A percentile compares a stretch with the other conserved stretches of the same genome.
Conservation (phyloP, 2,329 filamentous ascomycete species). For the Clarireedia monteithiana region DNA sequence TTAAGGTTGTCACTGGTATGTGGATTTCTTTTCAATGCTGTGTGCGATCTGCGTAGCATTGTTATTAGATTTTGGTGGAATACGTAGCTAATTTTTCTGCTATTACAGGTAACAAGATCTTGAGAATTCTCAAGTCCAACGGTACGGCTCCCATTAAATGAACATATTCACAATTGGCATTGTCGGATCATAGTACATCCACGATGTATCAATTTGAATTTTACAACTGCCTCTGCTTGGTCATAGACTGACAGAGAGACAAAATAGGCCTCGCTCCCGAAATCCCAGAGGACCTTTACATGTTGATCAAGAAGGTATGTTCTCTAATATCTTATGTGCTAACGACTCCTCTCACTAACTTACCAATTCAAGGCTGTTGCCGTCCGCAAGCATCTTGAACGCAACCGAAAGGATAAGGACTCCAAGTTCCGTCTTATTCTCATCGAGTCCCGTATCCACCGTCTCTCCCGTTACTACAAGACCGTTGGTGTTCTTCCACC, state of each 20-base stretch:
- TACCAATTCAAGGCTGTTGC: slow-evolving; percentile 61
- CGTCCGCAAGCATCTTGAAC: slow-evolving; percentile 99
- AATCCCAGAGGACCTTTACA: slow-evolving; percentile 99
- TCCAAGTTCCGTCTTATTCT: slow-evolving; percentile 99
- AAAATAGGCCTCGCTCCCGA: slow-evolving; percentile 87
- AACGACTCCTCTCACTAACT: slow-evolving; percentile 15
- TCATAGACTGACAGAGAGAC: slow-evolving; percentile 88
- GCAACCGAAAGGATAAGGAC: slow-evolving; percentile 99
- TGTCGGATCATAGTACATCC: slow-evolving; percentile 29
- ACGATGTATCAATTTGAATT: slow-evolving; percentile 18
- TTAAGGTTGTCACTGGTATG: slow-evolving; percentile 94
- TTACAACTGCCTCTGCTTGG: slow-evolving; percentile 71
- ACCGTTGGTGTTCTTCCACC: slow-evolving; percentile 77
- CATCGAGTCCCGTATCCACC: slow-evolving; percentile 99
- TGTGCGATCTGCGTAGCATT: neutral
- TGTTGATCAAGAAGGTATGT: slow-evolving; percentile 98
- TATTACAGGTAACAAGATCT: slow-evolving; percentile 89
- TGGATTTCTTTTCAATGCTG: neutral
- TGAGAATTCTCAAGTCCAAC: slow-evolving; percentile 94
- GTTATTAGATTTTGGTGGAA: neutral
- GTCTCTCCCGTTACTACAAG: slow-evolving; percentile 99
- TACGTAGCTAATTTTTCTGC: slow-evolving; percentile 24
- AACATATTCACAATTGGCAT: slow-evolving; percentile 14
- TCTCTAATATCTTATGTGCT: neutral
- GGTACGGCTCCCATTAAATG: slow-evolving; percentile 58